Percentiles rank a stretch among this genome's conserved stretches.
Conservation (phyloP, 306 rosid species). For the Begonia fuchsioides region DNA sequence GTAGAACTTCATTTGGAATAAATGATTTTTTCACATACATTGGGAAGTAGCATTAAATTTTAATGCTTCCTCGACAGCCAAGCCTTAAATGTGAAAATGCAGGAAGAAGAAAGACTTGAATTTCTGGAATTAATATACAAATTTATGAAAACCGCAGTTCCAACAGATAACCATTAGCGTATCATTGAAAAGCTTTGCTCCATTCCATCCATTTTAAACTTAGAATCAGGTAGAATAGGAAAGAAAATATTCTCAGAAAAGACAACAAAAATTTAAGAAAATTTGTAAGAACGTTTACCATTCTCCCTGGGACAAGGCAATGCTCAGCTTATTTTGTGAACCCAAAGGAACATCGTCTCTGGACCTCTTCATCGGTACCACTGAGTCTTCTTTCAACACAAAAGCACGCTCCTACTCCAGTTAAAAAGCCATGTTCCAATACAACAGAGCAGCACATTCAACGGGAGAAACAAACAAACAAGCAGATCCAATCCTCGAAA, state of each 20-base stretch:
- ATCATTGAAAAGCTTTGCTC: not conserved
- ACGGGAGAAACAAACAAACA: slow-evolving; percentile 13
- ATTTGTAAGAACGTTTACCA: slow-evolving; percentile 21
- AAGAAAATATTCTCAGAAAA: not conserved
- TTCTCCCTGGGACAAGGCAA: slow-evolving; percentile 53
- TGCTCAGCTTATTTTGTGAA: slow-evolving; percentile 52
- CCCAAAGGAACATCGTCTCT: slow-evolving; percentile 49
- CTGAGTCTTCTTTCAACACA: slow-evolving; percentile 16
- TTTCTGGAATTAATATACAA: not conserved
- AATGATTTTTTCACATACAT: too few species aligned
- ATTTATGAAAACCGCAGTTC: not conserved
- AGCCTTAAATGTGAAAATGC: not conserved
- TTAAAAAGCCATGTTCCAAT: slow-evolving; percentile 20
- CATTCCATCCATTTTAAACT: not conserved
- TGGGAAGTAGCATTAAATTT: too few species aligned
- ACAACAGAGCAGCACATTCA: slow-evolving; percentile 30
- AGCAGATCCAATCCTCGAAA: slow-evolving; percentile 3
- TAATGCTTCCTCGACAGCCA: not conserved
- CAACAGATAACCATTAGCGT: not conserved
- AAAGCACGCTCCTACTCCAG: slow-evolving; percentile 43
- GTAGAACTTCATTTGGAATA: too few species aligned
- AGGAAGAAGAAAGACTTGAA: not conserved
- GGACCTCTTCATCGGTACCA: slow-evolving; percentile 61
- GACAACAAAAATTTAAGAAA: not conserved
- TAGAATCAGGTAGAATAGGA: not conserved